Base-by-base conservation (phyloP, 2,329 filamentous ascomycete species). In the Calonectria pauciramosa region DNA sequence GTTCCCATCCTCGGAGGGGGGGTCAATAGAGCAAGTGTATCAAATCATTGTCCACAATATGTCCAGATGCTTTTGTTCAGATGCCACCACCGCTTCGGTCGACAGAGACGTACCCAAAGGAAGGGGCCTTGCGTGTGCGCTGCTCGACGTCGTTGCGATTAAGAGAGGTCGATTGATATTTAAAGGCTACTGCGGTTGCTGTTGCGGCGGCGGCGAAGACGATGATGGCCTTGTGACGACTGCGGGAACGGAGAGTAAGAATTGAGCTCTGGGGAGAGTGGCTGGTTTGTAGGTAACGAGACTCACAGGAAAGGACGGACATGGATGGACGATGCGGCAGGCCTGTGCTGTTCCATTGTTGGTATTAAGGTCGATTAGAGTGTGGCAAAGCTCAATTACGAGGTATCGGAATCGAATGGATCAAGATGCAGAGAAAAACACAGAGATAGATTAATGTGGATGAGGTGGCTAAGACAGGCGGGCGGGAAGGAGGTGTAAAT, bases 31-130 rank as follows among this genome's bases (percentile, higher is more conserved):
- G 23, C n/a, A 4, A 14, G 5, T 26, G 23, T 18, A 23, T 13
- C 34, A 14, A 20, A 28, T 8, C 23, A 8, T 28, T 36, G 23
- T 41, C 16, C n/a, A 41, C 26, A 14, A 20, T 26, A 41, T 41
- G 4, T 16, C 16, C 14, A 30, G 8, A 41, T 30, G 36, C 7
- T 68, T 4, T 52, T 59, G 4, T 52, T 75, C 75, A 88, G 51
- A 88, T 82, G 0, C 87, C 87, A 1, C 87, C 87, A 4, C 89
- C 89, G 78, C 88, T 90, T 30, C 89, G 86, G 70, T 90, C 89
- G 71, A 90, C 89, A 71, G 85, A 87, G 70, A 90, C 88, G 80
- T 90, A 88, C 65, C 86, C 84, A 75, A 86, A 86, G 30, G 84
- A 83, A 30, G 84, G 83, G 6, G 81, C 79, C 47, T 82, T 81